Conservation (phyloP, 73 alveolate species). For the Symbiodinium natans region DNA sequence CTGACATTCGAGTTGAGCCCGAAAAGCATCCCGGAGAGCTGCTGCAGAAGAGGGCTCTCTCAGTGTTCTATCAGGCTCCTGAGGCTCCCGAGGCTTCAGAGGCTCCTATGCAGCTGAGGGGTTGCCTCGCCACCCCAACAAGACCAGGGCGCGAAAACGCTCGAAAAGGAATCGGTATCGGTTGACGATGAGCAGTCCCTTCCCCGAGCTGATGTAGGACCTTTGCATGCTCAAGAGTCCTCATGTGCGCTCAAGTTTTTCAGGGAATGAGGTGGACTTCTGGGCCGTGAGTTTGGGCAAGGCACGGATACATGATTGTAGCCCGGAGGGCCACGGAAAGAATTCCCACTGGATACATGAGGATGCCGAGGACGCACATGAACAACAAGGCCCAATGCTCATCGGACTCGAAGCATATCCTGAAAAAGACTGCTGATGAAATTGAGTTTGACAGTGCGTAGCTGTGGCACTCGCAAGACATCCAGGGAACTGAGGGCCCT, state of each 20-base stretch:
- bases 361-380: constrained; percentile 38
- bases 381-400: constrained; percentile 38
- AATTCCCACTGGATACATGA: constrained; percentile 25
- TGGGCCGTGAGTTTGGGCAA: neutral
- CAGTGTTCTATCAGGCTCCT: no score
- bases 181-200: constrained; percentile 57
- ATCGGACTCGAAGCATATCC: constrained; percentile 20
- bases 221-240: neutral
- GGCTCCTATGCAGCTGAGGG: no score
- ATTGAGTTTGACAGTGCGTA: neutral
- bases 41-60: no score
- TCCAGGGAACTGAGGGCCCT: neutral
- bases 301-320: neutral
- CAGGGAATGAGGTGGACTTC: no score
- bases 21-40: no score
- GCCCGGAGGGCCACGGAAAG: neutral
- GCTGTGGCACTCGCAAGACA: neutral
- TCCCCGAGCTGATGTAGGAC: constrained; percentile 57
- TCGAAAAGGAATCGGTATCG: constrained; percentile 74
- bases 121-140: no score
- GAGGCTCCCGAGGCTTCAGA: no score
- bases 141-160: constrained; percentile 49
- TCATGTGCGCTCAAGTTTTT: no score
- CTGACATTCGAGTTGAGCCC: no score
- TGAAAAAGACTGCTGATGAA: neutral